Evolutionary conservation across 257 asterid genomes (phyloP).

Genomic region (Plantago ovata): DNA sequence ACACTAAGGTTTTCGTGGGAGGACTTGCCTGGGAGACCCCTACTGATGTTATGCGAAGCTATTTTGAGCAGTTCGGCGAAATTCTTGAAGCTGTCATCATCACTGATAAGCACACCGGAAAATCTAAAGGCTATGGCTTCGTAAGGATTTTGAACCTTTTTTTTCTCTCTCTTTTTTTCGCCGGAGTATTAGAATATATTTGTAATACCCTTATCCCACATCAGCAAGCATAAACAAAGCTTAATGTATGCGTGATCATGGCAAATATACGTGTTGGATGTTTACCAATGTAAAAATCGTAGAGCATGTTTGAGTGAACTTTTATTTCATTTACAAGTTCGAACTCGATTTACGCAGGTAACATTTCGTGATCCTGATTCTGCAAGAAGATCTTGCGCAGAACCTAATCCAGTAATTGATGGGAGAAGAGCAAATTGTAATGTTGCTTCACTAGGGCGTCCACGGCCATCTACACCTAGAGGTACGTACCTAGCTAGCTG

Average conservation of each 20-base stretch:
- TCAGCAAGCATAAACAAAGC: too few relatives aligned
- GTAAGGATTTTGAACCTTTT: constrained; percentile 60
- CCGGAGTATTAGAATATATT: too few relatives aligned
- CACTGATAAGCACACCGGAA: constrained; percentile 87
- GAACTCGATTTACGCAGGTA: constrained; percentile 37
- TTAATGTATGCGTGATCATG: too few relatives aligned
- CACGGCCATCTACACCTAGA: constrained; percentile 83
- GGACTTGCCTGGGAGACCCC: constrained; percentile 99
- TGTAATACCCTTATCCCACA: too few relatives aligned
- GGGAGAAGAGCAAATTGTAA: constrained; percentile 95
- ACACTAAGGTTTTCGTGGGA: constrained; percentile 90
- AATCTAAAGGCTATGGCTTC: constrained; percentile 95
- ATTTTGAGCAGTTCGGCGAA: constrained; percentile 86
- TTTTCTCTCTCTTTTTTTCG: background rate
- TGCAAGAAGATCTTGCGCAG: constrained; percentile 68
- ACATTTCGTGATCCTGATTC: constrained; percentile 92
- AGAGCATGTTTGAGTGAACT: background rate
- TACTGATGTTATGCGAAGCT: constrained; percentile 67
- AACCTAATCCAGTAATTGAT: constrained; percentile 87
- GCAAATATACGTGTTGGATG: too few relatives aligned
- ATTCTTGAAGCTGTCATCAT: constrained; percentile 97
- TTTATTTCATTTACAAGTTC: background rate
- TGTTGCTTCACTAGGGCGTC: constrained; percentile 88
- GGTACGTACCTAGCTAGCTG: too few relatives aligned
- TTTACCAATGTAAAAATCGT: too few relatives aligned